Evolutionary conservation across 495 filamentous ascomycete species (phyloP), one percentile per base, ranked within the genome.

Genomic region (Wilcoxina mikolae): DNA sequence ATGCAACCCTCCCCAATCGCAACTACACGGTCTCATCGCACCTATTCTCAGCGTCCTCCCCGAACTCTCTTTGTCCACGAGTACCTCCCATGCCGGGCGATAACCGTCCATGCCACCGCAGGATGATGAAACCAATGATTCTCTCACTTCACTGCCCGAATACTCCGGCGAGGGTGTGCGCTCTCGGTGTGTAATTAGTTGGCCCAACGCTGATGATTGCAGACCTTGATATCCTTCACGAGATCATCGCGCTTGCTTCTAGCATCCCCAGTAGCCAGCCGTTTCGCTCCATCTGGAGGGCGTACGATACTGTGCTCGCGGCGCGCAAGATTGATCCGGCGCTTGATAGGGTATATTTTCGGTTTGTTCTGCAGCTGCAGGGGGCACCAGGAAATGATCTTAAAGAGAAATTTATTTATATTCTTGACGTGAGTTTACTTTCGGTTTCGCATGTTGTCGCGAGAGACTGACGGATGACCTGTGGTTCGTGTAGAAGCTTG

Each of bases 171-270:
- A 28, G 7, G 46, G 46, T 50, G 10, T 28, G 15, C 9, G n/a
- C 33, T 38, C 33, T 38, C 33, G 9, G 9, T 38, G 33, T 38
- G 9, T 9, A n/a, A 9, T 38, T 38, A 9, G 9, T 38, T n/a
- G 33, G 9, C 33, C 9, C 33, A n/a, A 23, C 5, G 20, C 42
- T 35, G 15, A 22, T 33, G 11, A 23, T 45, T n/a, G n/a, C n/a
- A 66, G 63, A 66, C 47, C 59, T 66, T 27, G 58, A 65, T 50
- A 66, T 58, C 53, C 56, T 66, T 24, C 59, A 66, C 50, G 63
- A 66, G 41, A 65, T 66, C 41, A 51, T 66, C 53, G 66, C 58
- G 28, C 59, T 66, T 28, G 63, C 63, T 20, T 55, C 59, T 12
- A 59, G 58, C 33, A 55, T 57, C 38, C 59, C 63, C 22, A 54